These are phyloP conservation scores for Salvia hispanica DNA, from an alignment of 257 asterid species.

Conservation along the genomic window DNA sequence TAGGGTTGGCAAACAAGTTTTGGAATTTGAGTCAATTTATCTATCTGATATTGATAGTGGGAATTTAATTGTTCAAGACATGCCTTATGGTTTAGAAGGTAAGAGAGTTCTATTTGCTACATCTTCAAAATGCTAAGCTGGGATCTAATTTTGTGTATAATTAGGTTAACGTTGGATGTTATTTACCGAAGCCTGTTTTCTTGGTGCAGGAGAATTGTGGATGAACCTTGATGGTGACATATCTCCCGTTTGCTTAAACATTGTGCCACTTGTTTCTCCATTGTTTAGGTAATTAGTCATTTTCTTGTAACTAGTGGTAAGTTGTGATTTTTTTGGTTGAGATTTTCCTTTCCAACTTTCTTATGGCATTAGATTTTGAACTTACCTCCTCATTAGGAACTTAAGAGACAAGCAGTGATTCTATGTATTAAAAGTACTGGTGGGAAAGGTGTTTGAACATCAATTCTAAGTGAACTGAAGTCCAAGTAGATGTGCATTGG, in stretches of 20 bases:
- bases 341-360: constrained; percentile 1
- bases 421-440: not conserved
- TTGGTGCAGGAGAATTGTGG: constrained; percentile 78
- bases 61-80: constrained; percentile 46
- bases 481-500: not conserved
- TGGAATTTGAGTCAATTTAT: constrained; percentile 70
- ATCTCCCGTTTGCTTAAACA: constrained; percentile 82
- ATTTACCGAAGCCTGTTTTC: constrained; percentile 14
- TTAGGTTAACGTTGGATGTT: constrained; percentile 5
- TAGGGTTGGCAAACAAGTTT: constrained; percentile 78
- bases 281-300: constrained; percentile 51
- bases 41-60: constrained; percentile 68
- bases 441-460: not conserved
- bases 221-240: constrained; percentile 90
- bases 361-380: not conserved
- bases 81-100: constrained; percentile 70
- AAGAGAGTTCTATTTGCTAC: constrained; percentile 23
- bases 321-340: not conserved
- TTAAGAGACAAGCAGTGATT: not conserved
- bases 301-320: constrained; percentile 24
- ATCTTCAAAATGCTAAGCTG: constrained; percentile 15
- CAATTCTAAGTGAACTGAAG: not conserved
- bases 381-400: not conserved
- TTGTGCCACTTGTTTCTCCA: constrained; percentile 70
- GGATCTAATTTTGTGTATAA: not conserved